Conservation (phyloP, 2,329 filamentous ascomycete species). For the Parafenestella ontariensis region DNA sequence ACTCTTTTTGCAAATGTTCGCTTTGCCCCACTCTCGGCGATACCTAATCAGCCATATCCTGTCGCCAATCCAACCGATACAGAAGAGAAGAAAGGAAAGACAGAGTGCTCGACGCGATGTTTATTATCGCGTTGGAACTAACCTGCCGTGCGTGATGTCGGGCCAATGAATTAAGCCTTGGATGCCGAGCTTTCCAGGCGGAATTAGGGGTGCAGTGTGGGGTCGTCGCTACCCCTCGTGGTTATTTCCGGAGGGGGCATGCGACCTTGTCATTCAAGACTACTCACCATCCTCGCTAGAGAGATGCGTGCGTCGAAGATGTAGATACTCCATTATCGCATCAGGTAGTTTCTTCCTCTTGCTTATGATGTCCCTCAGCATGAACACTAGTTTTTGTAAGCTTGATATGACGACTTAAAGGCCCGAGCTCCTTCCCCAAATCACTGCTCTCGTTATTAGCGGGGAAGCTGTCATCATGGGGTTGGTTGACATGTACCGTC, state of each 20-base stretch:
- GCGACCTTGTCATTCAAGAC: not conserved
- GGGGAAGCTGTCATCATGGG: not conserved
- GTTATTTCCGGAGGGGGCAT: slow-evolving; percentile 4
- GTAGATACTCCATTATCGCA: not conserved
- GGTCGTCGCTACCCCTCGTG: not conserved
- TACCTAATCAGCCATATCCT: not conserved
- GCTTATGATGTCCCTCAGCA: not conserved
- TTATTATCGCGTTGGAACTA: not conserved
- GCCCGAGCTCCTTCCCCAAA: not conserved
- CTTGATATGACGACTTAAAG: too few relatives aligned
- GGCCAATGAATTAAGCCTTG: not conserved
- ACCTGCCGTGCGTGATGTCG: not conserved
- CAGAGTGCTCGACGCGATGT: not conserved
- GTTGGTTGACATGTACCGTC: not conserved
- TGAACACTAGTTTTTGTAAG: too few relatives aligned
- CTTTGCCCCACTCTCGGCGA: not conserved
- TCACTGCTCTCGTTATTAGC: not conserved
- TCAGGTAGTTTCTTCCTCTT: not conserved
- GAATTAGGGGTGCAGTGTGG: not conserved
- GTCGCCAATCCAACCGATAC: not conserved
- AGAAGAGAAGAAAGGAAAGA: not conserved
- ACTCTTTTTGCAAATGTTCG: not conserved
- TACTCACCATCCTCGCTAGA: too few relatives aligned
- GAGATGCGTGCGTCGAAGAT: too few relatives aligned
- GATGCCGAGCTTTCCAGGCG: slow-evolving; percentile 1